Evolutionary conservation across 2,329 filamentous ascomycete genomes (phyloP), one percentile per base, ranked within the genome.

Genomic region (Periconia sp.): DNA sequence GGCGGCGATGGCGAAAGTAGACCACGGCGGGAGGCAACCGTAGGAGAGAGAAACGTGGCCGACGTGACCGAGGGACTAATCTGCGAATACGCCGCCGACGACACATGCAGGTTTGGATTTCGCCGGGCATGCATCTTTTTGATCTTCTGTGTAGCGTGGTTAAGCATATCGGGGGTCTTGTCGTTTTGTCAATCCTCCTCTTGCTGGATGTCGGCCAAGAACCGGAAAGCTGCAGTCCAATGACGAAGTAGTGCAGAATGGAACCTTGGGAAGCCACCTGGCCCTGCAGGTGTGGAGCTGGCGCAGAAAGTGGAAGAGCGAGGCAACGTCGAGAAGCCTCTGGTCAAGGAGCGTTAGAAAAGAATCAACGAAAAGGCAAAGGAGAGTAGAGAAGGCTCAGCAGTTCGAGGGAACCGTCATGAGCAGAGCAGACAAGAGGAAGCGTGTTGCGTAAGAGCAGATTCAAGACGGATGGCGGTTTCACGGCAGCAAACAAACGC

Each of bases 1-100:
- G 86, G 85, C 18, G 86, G 88, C 18, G 82, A 84, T 66, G 83
- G 85, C 55, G 88, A 78, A 50, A 88, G 82, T 58, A 85, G 23
- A 78, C 85, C 18, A 78, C 85, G 36, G 30, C 63, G 62, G 12
- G 61, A 63, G 10, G 67, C 61, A 22, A 66, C 50, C 5, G 61
- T 63, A 13, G 68, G 65, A 11, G 63, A 67, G 15, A 72, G 54
- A 32, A 69, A 61, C n/a, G 63, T 62, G 15, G 62, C 58, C 21
- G 68, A 69, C 9, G 63, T 66, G 9, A 68, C 61, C 2, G 67
- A 67, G 3, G 66, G 66, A 37, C 58, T 60, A 18, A 70, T 48
- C 34, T 69, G 64, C 25, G 61, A 60, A 39, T 68, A 70, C 7
- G 61, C 48, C 16, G 64, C 59, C 31, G 74, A 72, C 33, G 72